phyloP scores from a whole-genome alignment of 2,329 filamentous ascomycete species.

The Colletotrichum sp. region DNA sequence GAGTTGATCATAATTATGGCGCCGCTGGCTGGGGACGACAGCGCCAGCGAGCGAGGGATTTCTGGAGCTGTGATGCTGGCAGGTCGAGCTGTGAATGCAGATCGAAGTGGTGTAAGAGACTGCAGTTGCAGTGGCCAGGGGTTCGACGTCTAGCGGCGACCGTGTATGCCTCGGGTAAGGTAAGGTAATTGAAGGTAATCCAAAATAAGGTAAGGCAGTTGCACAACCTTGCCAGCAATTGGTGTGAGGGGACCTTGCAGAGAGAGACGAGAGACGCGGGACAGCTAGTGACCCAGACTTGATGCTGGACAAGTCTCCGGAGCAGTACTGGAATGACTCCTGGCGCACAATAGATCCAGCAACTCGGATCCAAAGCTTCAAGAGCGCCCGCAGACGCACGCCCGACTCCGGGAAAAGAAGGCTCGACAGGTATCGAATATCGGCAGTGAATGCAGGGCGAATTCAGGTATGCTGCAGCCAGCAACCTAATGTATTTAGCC shows the following conservation, averaged over 20 bases:
- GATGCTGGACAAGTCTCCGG: not conserved
- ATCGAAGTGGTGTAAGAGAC: not conserved
- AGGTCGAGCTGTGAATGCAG: not conserved
- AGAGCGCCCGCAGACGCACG: not conserved
- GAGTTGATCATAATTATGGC: not conserved
- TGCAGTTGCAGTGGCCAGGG: constrained; percentile 4
- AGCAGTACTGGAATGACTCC: not conserved
- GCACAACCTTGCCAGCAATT: not conserved
- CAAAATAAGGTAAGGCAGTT: not conserved
- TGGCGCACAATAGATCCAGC: not conserved
- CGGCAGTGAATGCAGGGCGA: not conserved
- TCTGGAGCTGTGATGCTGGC: not conserved
- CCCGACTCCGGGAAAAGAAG: not conserved
- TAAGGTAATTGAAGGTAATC: not conserved
- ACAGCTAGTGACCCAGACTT: not conserved
- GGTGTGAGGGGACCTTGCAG: not conserved
- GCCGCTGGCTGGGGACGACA: not conserved
- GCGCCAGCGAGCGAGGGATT: not conserved
- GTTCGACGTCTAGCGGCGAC: not conserved
- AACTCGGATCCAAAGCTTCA: not conserved
- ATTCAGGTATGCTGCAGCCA: not conserved
- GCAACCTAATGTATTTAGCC: not conserved
- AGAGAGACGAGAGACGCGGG: not conserved
- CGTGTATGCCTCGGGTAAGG: not conserved
- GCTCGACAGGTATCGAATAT: not conserved